Percentiles rank a stretch among this genome's conserved stretches.
phyloP scores from a whole-genome alignment of 495 filamentous ascomycete species.

The Aspergillus indologenus region DNA sequence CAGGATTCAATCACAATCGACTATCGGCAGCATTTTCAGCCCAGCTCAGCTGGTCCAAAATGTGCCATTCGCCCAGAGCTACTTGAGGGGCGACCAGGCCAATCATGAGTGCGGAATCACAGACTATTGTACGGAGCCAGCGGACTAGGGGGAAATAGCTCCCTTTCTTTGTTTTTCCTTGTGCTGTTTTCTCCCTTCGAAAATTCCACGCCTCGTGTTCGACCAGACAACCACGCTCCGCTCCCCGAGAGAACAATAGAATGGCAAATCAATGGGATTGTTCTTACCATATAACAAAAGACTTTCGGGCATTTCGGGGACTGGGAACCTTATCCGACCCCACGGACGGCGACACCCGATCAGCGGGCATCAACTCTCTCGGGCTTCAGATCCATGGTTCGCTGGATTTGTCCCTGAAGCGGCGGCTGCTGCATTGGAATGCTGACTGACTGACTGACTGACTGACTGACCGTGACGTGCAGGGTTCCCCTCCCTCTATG shows the following conservation, averaged over 20 bases:
- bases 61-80: neutral
- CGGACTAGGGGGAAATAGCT: neutral
- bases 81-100: too few relatives aligned
- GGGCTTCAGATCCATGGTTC: neutral
- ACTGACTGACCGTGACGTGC: neutral
- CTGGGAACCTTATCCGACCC: neutral
- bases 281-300: neutral
- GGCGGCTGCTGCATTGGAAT: neutral
- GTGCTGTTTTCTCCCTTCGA: neutral
- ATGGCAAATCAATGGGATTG: neutral
- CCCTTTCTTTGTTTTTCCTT: neutral
- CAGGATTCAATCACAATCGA: neutral
- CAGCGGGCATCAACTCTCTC: neutral
- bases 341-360: neutral
- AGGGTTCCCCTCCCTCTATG: neutral
- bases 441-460: neutral
- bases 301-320: neutral
- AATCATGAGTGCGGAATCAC: neutral
- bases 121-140: neutral
- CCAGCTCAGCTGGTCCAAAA: neutral
- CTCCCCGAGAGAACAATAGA: neutral
- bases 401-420: neutral
- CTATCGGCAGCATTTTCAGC: neutral
- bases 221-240: neutral
- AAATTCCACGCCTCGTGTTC: neutral